These are phyloP conservation scores for Sclerotinia minor DNA, from an alignment of 2,329 filamentous ascomycete species.

Conservation along the genomic window DNA sequence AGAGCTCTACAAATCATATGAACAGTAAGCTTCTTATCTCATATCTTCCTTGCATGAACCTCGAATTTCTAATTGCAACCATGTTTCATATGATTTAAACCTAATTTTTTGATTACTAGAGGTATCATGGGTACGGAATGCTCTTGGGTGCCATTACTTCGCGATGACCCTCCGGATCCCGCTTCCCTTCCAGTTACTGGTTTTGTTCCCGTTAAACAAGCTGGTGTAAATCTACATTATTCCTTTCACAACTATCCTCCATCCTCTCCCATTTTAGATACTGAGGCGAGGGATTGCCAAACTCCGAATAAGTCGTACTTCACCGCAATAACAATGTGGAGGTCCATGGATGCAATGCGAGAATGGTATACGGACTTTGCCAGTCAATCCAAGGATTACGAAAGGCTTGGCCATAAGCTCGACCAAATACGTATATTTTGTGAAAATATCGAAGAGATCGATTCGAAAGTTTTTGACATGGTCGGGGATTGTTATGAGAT, in stretches of 20 bases:
- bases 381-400: not conserved
- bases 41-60: not conserved
- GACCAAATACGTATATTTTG: not conserved
- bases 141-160: not conserved
- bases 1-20: not conserved
- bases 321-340: not conserved
- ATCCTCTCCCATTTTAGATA: not conserved
- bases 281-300: not conserved
- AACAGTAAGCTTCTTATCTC: not conserved
- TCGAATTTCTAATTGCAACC: not conserved
- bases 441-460: not conserved
- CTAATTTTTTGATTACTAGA: not conserved
- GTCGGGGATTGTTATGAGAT: conserved; percentile 1
- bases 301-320: not conserved
- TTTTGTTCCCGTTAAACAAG: not conserved
- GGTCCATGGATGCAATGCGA: not conserved
- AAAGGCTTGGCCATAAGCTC: not conserved
- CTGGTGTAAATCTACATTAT: not conserved
- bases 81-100: not conserved
- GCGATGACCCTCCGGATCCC: not conserved
- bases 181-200: not conserved
- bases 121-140: not conserved
- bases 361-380: not conserved
- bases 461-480: not conserved
- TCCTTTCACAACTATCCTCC: not conserved